Conservation (phyloP, 441 rosid genomes). For the Eugenia klotzschiana region DNA sequence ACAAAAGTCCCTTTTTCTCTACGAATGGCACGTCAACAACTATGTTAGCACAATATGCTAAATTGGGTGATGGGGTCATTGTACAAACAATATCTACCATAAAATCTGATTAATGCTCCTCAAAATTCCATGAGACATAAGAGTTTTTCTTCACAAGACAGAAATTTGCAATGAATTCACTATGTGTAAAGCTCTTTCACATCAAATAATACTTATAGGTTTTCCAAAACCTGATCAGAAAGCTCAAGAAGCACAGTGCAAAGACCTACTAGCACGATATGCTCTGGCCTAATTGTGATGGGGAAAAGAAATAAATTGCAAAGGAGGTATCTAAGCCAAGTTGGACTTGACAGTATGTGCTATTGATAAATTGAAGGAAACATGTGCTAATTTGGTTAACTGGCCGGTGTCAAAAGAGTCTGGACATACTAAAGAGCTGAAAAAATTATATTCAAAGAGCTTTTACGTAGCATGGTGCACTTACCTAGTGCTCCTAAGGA, state of each 20-base stretch:
- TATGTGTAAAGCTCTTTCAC: not conserved
- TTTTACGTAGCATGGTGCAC: not conserved
- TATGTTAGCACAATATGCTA: not conserved
- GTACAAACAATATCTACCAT: not conserved
- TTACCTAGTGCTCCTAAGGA: conserved; percentile 52
- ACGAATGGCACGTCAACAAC: not conserved
- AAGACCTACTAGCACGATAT: not conserved
- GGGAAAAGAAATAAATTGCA: not conserved
- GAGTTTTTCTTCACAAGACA: not conserved
- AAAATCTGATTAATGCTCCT: not conserved
- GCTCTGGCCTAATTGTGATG: not conserved
- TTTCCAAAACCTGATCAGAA: not conserved
- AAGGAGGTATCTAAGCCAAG: not conserved
- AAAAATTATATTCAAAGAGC: not conserved
- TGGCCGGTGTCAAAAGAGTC: not conserved
- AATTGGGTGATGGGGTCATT: not conserved
- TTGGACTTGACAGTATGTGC: not conserved
- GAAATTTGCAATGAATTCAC: not conserved
- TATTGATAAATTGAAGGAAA: not conserved
- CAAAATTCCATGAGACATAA: not conserved
- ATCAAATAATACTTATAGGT: not conserved
- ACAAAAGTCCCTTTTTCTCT: not conserved
- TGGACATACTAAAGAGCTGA: not conserved
- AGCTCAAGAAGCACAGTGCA: not conserved
- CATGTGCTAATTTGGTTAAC: not conserved